Percentiles rank a stretch among this genome's conserved stretches.
phyloP scores from a whole-genome alignment of 1,284 basidiomycete genomes.

The Somion occarium region DNA sequence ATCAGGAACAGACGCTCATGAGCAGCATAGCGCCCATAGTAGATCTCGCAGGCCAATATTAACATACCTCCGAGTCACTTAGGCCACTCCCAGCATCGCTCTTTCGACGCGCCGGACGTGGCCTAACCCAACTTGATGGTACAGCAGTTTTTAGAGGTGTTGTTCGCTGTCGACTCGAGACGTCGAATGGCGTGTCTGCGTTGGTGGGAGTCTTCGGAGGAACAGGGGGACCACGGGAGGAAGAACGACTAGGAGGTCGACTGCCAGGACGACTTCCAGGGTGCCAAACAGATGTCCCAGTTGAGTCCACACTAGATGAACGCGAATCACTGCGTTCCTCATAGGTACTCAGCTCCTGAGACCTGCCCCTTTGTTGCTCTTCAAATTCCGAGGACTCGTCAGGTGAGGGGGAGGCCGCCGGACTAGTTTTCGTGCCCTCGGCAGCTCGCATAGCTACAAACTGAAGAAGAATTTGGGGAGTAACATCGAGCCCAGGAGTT shows the following conservation, averaged over 20 bases:
- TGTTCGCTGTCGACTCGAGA: slow-evolving; percentile 56
- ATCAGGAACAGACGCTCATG: not conserved
- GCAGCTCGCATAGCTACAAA: slow-evolving; percentile 63
- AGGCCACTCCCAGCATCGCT: slow-evolving; percentile 55
- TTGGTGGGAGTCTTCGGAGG: slow-evolving; percentile 42
- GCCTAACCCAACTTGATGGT: slow-evolving; percentile 69
- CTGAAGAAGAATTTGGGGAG: slow-evolving; percentile 57
- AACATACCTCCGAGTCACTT: slow-evolving; percentile 68
- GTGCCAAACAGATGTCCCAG: slow-evolving; percentile 35
- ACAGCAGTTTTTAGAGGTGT: slow-evolving; percentile 50
- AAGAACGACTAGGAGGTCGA: slow-evolving; percentile 37
- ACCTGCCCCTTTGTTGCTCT: slow-evolving; percentile 24
- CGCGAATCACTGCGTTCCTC: slow-evolving; percentile 34
- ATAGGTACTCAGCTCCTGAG: slow-evolving; percentile 30
- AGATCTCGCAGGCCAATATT: not conserved
- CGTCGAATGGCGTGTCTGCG: slow-evolving; percentile 58
- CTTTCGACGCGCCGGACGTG: slow-evolving; percentile 50
- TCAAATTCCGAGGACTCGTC: slow-evolving; percentile 14
- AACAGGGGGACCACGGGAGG: slow-evolving; percentile 30
- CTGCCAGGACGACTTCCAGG: slow-evolving; percentile 29
- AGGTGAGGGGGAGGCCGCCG: slow-evolving; percentile 28
- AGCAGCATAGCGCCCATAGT: not conserved
- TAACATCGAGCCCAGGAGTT: slow-evolving; percentile 64
- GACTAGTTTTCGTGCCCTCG: slow-evolving; percentile 30
- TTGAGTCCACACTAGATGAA: slow-evolving; percentile 54